These are phyloP conservation scores for Boehmeria nivea DNA, from an alignment of 306 rosid species.

Conservation along the genomic window DNA sequence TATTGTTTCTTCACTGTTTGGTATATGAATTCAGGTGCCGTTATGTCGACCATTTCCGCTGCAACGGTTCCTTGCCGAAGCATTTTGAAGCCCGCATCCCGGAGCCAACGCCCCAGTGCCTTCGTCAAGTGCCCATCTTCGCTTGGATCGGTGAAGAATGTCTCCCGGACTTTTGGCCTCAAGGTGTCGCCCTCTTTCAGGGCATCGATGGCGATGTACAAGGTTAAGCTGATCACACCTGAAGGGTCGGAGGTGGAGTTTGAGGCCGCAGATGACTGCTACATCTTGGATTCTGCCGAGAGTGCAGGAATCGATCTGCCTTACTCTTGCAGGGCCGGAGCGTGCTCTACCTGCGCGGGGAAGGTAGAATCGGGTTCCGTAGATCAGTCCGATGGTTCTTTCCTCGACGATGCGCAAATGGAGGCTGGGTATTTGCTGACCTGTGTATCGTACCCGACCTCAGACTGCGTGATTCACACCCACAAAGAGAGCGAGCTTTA, in stretches of 20 bases:
- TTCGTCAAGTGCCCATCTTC: neutral
- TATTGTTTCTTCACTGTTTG: no score
- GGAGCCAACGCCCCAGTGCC: neutral
- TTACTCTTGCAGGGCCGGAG: conserved; percentile 13
- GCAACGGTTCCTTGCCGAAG: neutral
- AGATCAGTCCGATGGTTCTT: conserved; percentile 9
- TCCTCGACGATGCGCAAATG: conserved; percentile 7
- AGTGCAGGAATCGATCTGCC: conserved; percentile 6
- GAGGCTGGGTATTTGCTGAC: conserved; percentile 4
- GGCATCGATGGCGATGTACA: conserved; percentile 10
- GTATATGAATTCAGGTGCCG: neutral
- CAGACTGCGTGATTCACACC: conserved; percentile 7
- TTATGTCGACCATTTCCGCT: neutral
- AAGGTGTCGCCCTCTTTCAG: neutral
- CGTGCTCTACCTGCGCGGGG: conserved; percentile 15
- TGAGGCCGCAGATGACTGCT: conserved; percentile 4
- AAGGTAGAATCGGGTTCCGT: neutral
- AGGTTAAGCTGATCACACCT: neutral
- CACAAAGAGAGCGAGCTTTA: conserved; percentile 12
- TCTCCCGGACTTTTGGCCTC: neutral
- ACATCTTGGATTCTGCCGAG: conserved; percentile 6
- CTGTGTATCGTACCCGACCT: conserved; percentile 11
- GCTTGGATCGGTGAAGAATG: neutral
- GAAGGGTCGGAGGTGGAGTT: neutral
- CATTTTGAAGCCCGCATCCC: no score